Base-by-base conservation (phyloP, 2,329 filamentous ascomycete species). In the Stenocarpella maydis region DNA sequence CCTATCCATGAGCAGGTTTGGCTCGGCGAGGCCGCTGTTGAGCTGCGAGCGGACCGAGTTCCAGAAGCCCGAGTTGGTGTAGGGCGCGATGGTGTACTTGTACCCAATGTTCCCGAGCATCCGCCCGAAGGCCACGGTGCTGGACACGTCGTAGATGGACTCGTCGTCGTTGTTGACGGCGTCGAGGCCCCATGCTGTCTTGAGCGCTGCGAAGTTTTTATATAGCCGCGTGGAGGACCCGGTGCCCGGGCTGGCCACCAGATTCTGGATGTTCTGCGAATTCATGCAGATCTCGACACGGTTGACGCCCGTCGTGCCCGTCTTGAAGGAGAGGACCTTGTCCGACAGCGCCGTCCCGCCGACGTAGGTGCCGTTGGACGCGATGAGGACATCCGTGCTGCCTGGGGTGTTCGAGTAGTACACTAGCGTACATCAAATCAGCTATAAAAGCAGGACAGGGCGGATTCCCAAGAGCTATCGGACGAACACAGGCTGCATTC, bases 101-200 rank as follows among this genome's bases (percentile, higher is more conserved):
- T 82, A 83, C 14, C 82, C 82, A 24, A 80, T 74, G 5, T 70
- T 61, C 1, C 78, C 81, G 4, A 84, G 77, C 80, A 84, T 81
- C 69, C 77, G 75, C 0, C 78, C 82, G 64, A 84, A 84, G 3
- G 75, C 68, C 2, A 82, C 80, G 6, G 82, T 84, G 75, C 80
- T 83, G 2, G 73, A 50, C 3, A 80, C 75, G 68, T 84, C 80
- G 72, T 84, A 84, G 41, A 83, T 74, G 19, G 77, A 77, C 72
- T 84, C 82, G 73, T 84, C 82, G 71, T 84, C 80, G 71, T 83
- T 83, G 72, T 83, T 83, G 65, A 84, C 81, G 7, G 82, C 82
- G 67, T 84, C 82, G 34, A 84, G 78, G 24, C 65, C 73, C 82
- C 82, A 84, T 1, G 81, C 82, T 14, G 71, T 71, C 72, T 78